Conservation (phyloP, 192 early-diverging fungal genomes). For the Umbelopsis ramanniana region DNA sequence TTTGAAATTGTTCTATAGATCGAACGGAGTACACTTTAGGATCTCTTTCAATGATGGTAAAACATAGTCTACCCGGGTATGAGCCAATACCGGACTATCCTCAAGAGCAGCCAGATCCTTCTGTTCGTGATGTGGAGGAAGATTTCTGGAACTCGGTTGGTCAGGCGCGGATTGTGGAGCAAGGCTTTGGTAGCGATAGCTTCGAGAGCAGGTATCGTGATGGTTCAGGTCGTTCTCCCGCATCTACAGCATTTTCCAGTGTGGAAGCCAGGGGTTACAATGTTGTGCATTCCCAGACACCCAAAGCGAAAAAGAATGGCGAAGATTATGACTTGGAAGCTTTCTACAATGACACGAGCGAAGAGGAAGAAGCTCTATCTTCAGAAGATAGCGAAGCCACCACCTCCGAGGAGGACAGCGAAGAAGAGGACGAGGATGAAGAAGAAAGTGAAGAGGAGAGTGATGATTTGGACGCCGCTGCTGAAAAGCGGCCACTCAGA, state of each 20-base stretch:
- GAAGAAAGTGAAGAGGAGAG: conserved; percentile 40
- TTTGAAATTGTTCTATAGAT: conserved; percentile 28
- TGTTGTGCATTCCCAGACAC: conserved; percentile 28
- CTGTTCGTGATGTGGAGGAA: conserved; percentile 51
- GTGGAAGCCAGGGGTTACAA: conserved; percentile 35
- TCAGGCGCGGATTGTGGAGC: conserved; percentile 27
- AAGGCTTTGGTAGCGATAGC: conserved; percentile 52
- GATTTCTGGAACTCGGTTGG: conserved; percentile 40
- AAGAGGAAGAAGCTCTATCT: conserved; percentile 43
- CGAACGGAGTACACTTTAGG: conserved; percentile 63
- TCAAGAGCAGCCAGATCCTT: conserved; percentile 52
- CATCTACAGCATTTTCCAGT: conserved; percentile 31
- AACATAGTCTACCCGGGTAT: conserved; percentile 68
- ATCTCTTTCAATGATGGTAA: conserved; percentile 67
- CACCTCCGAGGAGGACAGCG: conserved; percentile 33
- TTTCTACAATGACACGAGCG: conserved; percentile 50
- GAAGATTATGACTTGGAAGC: conserved; percentile 49
- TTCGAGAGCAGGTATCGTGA: conserved; percentile 43
- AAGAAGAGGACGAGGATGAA: conserved; percentile 42
- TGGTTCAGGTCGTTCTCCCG: conserved; percentile 6
- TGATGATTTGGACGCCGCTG: conserved; percentile 34
- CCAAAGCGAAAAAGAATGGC: conserved; percentile 35
- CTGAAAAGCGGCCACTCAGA: conserved; percentile 8
- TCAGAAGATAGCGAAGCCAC: conserved; percentile 31
- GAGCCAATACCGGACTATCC: conserved; percentile 84